These are phyloP conservation scores for Cadophora malorum DNA, from an alignment of 2,329 filamentous ascomycete species.

Conservation along the genomic window DNA sequence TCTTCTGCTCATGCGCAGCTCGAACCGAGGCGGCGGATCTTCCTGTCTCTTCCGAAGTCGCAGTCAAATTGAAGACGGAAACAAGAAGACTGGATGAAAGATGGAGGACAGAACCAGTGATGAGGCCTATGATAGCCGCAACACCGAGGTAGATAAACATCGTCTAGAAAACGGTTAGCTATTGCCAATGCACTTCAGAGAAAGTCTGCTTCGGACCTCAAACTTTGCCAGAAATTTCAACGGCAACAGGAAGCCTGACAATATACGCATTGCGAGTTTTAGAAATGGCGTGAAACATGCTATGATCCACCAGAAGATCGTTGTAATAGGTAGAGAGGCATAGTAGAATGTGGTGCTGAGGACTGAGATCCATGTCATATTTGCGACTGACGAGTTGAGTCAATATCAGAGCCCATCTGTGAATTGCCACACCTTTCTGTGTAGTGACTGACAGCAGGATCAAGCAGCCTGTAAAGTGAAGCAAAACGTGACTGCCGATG, in stretches of 20 bases:
- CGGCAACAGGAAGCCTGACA: conserved; percentile 37
- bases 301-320: conserved; percentile 32
- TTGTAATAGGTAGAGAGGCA: conserved; percentile 36
- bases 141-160: conserved; percentile 62
- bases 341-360: conserved; percentile 35
- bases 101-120: conserved; percentile 65
- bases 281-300: conserved; percentile 39
- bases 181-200: neutral
- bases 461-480: neutral
- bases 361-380: conserved; percentile 37
- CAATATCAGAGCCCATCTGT: neutral
- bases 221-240: conserved; percentile 41
- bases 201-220: conserved; percentile 36
- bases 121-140: conserved; percentile 70
- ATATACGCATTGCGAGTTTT: conserved; percentile 37
- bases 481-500: neutral
- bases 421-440: neutral
- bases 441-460: neutral
- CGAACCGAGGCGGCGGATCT: conserved; percentile 38
- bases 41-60: conserved; percentile 31
- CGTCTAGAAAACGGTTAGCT: conserved; percentile 45
- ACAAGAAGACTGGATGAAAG: conserved; percentile 61
- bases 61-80: conserved; percentile 54
- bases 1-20: conserved; percentile 38
- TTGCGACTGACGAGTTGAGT: neutral